These are phyloP conservation scores for Ramichloridium luteum DNA, from an alignment of 2,329 filamentous ascomycete genomes.

Conservation along the genomic window DNA sequence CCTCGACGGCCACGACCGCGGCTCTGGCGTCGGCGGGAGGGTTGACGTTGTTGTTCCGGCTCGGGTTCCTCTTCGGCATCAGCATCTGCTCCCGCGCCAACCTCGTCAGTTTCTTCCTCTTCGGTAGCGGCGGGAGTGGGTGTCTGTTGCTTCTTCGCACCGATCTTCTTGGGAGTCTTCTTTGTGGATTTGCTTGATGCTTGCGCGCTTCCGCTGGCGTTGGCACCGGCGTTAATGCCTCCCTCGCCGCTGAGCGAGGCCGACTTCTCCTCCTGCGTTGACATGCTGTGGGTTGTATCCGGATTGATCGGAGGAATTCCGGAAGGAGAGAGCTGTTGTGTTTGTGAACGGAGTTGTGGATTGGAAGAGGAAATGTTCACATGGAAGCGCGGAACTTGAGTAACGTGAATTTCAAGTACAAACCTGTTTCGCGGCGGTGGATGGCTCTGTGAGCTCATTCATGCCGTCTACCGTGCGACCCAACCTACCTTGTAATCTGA, in stretches of 20 bases:
- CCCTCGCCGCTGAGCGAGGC: conserved; percentile 16
- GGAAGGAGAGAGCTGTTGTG: no score
- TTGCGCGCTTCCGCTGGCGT: conserved; percentile 20
- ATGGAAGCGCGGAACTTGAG: not conserved
- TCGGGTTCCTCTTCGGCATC: conserved; percentile 30
- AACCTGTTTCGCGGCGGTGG: no score
- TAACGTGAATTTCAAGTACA: no score
- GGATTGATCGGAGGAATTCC: no score
- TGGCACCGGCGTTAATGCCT: conserved; percentile 18
- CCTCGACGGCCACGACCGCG: conserved; percentile 31
- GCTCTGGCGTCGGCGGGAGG: conserved; percentile 37
- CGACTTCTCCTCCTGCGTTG: conserved; percentile 14
- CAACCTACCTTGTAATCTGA: conserved; percentile 12
- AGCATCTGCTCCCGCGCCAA: conserved; percentile 21
- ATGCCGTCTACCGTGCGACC: no score
- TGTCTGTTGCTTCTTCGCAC: conserved; percentile 33
- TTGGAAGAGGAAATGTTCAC: not conserved
- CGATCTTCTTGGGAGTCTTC: conserved; percentile 39
- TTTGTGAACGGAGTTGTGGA: not conserved
- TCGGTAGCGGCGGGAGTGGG: conserved; percentile 34
- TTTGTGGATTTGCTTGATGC: conserved; percentile 30
- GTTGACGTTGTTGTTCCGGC: conserved; percentile 34
- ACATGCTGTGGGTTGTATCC: conserved; percentile 11
- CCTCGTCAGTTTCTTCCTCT: conserved; percentile 33
- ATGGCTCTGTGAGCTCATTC: no score